phyloP scores from a whole-genome alignment of 305 asterid species.

The Solanum hybrid region DNA sequence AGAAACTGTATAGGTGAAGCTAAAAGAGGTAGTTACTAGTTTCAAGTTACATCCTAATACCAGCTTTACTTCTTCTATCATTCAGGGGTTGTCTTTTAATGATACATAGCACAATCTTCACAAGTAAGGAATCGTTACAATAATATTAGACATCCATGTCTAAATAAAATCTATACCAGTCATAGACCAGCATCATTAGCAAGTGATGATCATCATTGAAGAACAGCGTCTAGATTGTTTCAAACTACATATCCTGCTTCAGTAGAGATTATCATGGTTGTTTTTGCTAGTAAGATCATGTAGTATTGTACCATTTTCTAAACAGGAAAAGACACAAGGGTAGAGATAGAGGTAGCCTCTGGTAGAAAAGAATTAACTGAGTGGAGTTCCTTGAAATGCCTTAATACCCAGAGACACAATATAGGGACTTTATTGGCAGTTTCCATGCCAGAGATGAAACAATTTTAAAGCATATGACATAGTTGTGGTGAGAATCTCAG shows the following conservation, averaged over 20 bases:
- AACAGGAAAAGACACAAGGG: background rate
- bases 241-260: background rate
- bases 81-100: background rate
- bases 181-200: background rate
- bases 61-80: background rate
- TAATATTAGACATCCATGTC: background rate
- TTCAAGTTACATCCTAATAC: background rate
- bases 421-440: background rate
- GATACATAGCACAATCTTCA: background rate
- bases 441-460: background rate
- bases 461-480: background rate
- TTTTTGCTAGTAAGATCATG: background rate
- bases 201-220: background rate
- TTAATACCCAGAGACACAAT: background rate
- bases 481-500: background rate
- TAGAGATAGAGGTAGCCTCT: background rate
- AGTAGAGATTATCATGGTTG: background rate
- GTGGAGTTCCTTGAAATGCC: background rate
- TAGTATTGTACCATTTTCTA: background rate
- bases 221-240: background rate
- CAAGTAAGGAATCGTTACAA: background rate
- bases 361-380: background rate
- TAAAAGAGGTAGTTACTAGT: background rate
- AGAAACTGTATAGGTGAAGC: background rate
- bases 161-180: background rate